A percentile compares a stretch with the other conserved stretches of the same genome.
Evolutionary conservation across 208 protist genomes (phyloP).

Genomic region (Herpetomonas samuelpessoai): DNA sequence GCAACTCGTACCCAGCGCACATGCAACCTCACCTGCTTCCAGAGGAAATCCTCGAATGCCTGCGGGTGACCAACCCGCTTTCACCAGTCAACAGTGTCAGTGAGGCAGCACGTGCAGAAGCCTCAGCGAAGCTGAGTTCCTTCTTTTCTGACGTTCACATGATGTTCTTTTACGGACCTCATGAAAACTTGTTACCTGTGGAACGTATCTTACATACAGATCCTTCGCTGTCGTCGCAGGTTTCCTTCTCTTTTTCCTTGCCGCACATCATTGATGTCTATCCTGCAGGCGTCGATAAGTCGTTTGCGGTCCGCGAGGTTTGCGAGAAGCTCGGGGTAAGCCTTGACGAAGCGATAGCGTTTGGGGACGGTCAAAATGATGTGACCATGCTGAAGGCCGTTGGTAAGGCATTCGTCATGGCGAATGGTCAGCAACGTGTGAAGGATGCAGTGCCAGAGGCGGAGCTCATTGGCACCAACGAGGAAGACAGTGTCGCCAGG

Average conservation of each 20-base stretch:
- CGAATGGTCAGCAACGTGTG: conserved; percentile 37
- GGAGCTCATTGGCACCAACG: conserved; percentile 50
- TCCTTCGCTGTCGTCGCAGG: conserved; percentile 12
- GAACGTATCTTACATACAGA: conserved; percentile 31
- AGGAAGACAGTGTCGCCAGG: conserved; percentile 66
- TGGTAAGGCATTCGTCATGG: conserved; percentile 59
- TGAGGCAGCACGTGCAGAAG: background rate
- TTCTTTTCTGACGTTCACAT: conserved; percentile 33
- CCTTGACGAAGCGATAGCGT: conserved; percentile 35
- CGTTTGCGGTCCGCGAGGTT: conserved; percentile 38
- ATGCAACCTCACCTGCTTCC: background rate
- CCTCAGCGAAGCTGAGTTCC: background rate
- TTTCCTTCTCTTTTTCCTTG: conserved; percentile 29
- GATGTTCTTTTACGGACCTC: conserved; percentile 34
- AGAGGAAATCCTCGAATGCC: background rate
- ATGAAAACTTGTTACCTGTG: conserved; percentile 13
- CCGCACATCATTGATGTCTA: conserved; percentile 44
- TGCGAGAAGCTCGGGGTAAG: conserved; percentile 29
- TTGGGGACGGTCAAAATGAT: conserved; percentile 80
- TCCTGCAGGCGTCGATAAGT: conserved; percentile 38
- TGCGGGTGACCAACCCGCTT: background rate
- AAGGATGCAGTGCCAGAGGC: conserved; percentile 23
- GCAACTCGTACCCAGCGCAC: background rate
- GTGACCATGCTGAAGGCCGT: conserved; percentile 39
- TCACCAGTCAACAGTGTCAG: background rate